These are phyloP conservation scores for Hypoxylon sp. DNA, from an alignment of 2,329 filamentous ascomycete species.

Conservation along the genomic window DNA sequence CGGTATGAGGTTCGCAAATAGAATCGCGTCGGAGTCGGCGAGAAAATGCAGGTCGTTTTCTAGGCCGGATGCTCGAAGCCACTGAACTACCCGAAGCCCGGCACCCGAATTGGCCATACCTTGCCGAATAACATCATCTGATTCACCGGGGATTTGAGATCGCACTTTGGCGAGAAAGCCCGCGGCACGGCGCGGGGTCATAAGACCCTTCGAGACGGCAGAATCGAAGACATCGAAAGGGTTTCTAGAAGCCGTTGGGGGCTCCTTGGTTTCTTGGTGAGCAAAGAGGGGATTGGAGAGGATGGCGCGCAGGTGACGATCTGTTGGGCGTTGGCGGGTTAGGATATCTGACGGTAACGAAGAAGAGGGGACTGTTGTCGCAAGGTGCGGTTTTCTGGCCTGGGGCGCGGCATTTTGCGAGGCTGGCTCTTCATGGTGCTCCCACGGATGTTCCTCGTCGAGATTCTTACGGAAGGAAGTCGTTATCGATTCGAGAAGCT, in stretches of 20 bases:
- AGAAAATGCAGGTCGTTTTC: conserved; percentile 65
- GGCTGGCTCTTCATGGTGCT: conserved; percentile 51
- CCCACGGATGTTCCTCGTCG: conserved; percentile 69
- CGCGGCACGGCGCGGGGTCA: conserved; percentile 67
- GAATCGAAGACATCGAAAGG: conserved; percentile 70
- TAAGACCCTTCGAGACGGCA: conserved; percentile 69
- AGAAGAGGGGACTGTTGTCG: conserved; percentile 15
- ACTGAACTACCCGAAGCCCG: conserved; percentile 65
- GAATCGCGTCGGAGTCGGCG: conserved; percentile 50
- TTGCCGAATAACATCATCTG: conserved; percentile 52
- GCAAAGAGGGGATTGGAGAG: conserved; percentile 71
- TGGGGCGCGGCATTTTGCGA: conserved; percentile 25
- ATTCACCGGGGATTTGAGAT: conserved; percentile 58
- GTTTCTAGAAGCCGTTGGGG: conserved; percentile 50
- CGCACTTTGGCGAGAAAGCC: conserved; percentile 68
- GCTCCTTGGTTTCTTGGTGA: conserved; percentile 45
- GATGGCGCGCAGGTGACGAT: conserved; percentile 69
- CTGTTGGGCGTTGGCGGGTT: conserved; percentile 57
- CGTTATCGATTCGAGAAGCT: conserved; percentile 70
- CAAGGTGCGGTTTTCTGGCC: conserved; percentile 3
- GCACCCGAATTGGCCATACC: conserved; percentile 61
- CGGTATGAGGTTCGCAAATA: conserved; percentile 60
- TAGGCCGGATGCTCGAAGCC: conserved; percentile 67
- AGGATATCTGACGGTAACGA: conserved; percentile 30
- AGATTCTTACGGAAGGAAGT: conserved; percentile 70